These are phyloP conservation scores for Mycena polygramma DNA, from an alignment of 768 basidiomycete genomes.

Conservation along the genomic window DNA sequence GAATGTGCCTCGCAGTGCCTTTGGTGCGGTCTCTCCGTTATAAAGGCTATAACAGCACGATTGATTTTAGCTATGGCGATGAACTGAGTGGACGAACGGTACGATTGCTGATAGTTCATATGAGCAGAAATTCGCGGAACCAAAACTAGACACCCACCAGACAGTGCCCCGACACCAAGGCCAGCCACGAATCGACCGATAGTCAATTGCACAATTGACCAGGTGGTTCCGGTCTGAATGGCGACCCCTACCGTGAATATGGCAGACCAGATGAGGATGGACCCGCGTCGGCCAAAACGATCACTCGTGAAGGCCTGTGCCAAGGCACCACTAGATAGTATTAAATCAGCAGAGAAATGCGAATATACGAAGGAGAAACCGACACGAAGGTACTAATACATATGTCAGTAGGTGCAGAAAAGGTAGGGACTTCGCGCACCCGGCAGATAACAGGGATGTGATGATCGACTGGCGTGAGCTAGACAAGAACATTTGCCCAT, in stretches of 20 bases:
- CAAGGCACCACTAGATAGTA: constrained; percentile 69
- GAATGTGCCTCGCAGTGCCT: constrained; percentile 76
- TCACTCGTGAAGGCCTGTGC: constrained; percentile 83
- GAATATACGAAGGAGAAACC: constrained; percentile 30
- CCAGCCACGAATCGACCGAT: constrained; percentile 84
- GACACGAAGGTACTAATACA: constrained; percentile 64
- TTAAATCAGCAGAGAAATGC: constrained; percentile 1
- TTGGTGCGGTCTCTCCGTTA: constrained; percentile 85
- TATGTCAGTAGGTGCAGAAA: background rate
- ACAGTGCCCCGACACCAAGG: constrained; percentile 82
- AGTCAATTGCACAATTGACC: constrained; percentile 74
- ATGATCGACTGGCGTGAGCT: constrained; percentile 81
- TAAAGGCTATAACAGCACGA: constrained; percentile 62
- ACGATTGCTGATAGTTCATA: constrained; percentile 61
- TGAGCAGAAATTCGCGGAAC: constrained; percentile 8
- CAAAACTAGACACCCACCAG: constrained; percentile 56
- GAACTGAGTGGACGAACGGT: constrained; percentile 50
- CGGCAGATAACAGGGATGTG: constrained; percentile 82
- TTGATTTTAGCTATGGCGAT: constrained; percentile 30
- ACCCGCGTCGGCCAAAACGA: constrained; percentile 76
- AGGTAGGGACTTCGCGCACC: constrained; percentile 54
- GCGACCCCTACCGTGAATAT: constrained; percentile 80
- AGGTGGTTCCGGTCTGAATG: constrained; percentile 75
- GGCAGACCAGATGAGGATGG: constrained; percentile 81
- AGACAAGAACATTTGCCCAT: constrained; percentile 66